Evolutionary conservation across 1,284 basidiomycete species (phyloP), one percentile per base, ranked within the genome.

Genomic region (Cutaneotrichosporon arboriforme): DNA sequence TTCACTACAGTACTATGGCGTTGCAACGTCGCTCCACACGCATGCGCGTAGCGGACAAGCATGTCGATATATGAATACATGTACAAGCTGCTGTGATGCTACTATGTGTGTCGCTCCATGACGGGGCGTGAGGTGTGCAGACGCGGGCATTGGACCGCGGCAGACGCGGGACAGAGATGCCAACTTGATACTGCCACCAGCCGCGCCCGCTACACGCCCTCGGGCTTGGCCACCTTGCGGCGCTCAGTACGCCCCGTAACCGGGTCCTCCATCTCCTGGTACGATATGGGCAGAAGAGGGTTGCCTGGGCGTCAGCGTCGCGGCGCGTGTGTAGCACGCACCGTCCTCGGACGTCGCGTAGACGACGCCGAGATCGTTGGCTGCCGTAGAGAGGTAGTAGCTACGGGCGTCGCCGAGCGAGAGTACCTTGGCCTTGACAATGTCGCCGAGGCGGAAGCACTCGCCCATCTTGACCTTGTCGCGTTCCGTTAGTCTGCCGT

Each of bases 381-480:
- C 81, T 7, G 90, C 92, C 4, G 96, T 98, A 0, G 91, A 90
- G 34, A 97, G 81, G 76, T 92, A 96, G 76, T 97, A 97, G 64
- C 86, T 91, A 49, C 89, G 81, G 20, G 89, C 86, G 76, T 94
- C 90, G n/a, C 91, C 90, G 33, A 94, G 79, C 14, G 90, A 94
- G 49, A 93, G 87, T 64, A 97, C 92, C 38, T 87, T 77, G 5
- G 92, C 93, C 61, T 88, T 84, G 23, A 99, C 88, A 49, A 97
- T 88, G 75, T 99, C 94, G 4, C 96, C 93, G 1, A 93, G 88
- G 38, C 96, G 82, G 76, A 97, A 98, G 69, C 91, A 97, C 63
- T 96, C 90, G 33, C 84, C 84, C 61, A 97, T 88, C 74, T 90
- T 93, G 55, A 97, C 82, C 70, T 86, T 88, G 77, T 94, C 90